These are phyloP conservation scores for Venturia carpophila DNA, from an alignment of 2,329 filamentous ascomycete species.

Conservation along the genomic window DNA sequence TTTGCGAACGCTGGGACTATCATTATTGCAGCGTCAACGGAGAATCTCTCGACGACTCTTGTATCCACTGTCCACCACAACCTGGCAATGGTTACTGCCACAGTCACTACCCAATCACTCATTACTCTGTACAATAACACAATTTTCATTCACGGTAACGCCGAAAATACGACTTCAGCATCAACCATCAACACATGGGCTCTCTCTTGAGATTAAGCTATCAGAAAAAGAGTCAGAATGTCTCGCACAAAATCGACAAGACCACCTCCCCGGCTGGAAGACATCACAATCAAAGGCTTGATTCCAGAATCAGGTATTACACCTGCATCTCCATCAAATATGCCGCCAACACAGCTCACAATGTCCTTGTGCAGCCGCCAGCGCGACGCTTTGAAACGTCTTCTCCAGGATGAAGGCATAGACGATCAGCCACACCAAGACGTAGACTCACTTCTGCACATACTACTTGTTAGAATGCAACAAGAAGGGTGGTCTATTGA, in stretches of 20 bases:
- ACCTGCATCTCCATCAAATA: background rate
- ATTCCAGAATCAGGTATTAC: background rate
- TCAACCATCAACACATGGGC: background rate
- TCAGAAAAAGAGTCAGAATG: background rate
- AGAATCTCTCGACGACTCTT: background rate
- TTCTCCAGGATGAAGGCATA: background rate
- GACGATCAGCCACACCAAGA: background rate
- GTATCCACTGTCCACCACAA: background rate
- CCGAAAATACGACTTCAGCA: background rate
- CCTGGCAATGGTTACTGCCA: background rate
- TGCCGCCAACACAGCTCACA: background rate
- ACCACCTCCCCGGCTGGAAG: background rate
- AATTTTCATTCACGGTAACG: background rate
- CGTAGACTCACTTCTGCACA: background rate
- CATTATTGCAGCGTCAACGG: background rate
- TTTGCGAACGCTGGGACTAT: background rate
- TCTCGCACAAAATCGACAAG: background rate
- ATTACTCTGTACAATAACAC: background rate
- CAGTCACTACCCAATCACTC: background rate
- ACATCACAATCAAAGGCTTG: background rate
- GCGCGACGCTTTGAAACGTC: background rate
- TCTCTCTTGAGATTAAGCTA: background rate
- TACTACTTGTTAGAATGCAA: constrained; percentile 4
- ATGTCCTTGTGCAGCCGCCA: constrained; percentile 11
- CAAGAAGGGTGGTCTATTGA: constrained; percentile 10